Conservation (phyloP, 2,329 filamentous ascomycete genomes). For the Pezicula carpinea region DNA sequence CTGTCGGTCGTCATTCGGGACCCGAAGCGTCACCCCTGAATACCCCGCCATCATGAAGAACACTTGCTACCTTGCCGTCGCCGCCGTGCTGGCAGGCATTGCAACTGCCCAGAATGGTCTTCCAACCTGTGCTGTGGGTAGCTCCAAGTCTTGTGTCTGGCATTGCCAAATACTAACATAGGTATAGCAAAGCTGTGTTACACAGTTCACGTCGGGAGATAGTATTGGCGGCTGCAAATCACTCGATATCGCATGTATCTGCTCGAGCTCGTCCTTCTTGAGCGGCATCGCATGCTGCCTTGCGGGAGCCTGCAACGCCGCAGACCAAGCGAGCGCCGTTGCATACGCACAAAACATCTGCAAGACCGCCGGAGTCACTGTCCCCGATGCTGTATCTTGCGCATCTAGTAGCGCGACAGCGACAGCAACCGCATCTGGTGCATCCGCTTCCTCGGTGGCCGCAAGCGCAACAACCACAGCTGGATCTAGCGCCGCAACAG, state of each 20-base stretch:
- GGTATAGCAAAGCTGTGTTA: conserved; percentile 28
- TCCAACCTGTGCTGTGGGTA: conserved; percentile 52
- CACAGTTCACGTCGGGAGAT: conserved; percentile 33
- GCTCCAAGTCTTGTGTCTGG: background rate
- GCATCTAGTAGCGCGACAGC: conserved; percentile 1
- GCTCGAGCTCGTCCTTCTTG: conserved; percentile 40
- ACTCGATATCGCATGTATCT: conserved; percentile 45
- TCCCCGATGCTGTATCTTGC: conserved; percentile 20
- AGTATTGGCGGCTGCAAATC: conserved; percentile 33
- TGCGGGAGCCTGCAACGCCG: conserved; percentile 33
- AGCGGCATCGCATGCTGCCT: conserved; percentile 45
- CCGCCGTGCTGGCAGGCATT: conserved; percentile 49
- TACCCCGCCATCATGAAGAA: conserved; percentile 11
- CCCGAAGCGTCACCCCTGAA: background rate
- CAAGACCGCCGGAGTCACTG: conserved; percentile 28
- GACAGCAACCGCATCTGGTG: conserved; percentile 2
- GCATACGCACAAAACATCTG: conserved; percentile 31
- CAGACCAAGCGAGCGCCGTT: conserved; percentile 33
- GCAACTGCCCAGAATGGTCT: conserved; percentile 44
- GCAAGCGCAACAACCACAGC: conserved; percentile 1
- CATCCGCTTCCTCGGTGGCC: background rate
- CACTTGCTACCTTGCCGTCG: conserved; percentile 32
- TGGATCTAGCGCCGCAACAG: conserved; percentile 7
- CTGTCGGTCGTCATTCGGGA: background rate
- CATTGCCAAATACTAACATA: conserved; percentile 1